These are phyloP conservation scores for Hypoxylon cercidicola DNA, from an alignment of 495 filamentous ascomycete genomes.

Conservation along the genomic window DNA sequence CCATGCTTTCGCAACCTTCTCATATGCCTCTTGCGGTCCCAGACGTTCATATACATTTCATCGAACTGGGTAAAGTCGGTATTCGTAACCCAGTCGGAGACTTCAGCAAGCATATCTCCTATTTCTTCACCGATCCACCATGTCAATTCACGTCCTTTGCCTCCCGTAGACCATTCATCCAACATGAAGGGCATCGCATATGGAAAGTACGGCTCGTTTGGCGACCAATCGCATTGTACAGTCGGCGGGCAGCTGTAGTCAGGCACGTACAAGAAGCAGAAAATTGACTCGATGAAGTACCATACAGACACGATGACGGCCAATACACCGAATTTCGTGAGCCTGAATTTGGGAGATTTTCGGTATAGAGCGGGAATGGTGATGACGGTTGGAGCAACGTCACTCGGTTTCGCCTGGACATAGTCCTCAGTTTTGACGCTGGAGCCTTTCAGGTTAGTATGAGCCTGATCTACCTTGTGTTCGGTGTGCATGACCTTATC, in stretches of 20 bases:
- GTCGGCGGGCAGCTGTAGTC: slow-evolving; percentile 57
- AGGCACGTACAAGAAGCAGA: slow-evolving; percentile 71
- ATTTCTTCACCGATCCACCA: slow-evolving; percentile 47
- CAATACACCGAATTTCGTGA: slow-evolving; percentile 68
- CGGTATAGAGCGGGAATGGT: slow-evolving; percentile 69
- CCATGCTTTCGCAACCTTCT: slow-evolving; percentile 56
- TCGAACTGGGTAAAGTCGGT: slow-evolving; percentile 52
- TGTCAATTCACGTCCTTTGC: slow-evolving; percentile 48
- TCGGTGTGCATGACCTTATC: slow-evolving; percentile 62
- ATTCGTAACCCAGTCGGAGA: slow-evolving; percentile 52
- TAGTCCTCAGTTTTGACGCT: slow-evolving; percentile 12
- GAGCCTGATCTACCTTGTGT: slow-evolving; percentile 30
- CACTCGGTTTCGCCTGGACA: slow-evolving; percentile 28
- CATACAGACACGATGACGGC: slow-evolving; percentile 60
- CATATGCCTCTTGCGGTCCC: slow-evolving; percentile 50
- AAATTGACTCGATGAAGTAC: slow-evolving; percentile 68
- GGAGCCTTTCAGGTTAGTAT: slow-evolving; percentile 7
- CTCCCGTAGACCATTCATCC: slow-evolving; percentile 64
- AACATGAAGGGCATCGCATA: slow-evolving; percentile 65
- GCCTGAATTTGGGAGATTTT: slow-evolving; percentile 55
- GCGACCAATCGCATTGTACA: slow-evolving; percentile 57
- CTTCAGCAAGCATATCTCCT: slow-evolving; percentile 53
- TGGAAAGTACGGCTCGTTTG: slow-evolving; percentile 62
- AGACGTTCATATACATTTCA: slow-evolving; percentile 44
- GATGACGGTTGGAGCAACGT: slow-evolving; percentile 55